Base-by-base conservation (phyloP, 1,139 yeast species). In the Petasospora rhodanensis region DNA sequence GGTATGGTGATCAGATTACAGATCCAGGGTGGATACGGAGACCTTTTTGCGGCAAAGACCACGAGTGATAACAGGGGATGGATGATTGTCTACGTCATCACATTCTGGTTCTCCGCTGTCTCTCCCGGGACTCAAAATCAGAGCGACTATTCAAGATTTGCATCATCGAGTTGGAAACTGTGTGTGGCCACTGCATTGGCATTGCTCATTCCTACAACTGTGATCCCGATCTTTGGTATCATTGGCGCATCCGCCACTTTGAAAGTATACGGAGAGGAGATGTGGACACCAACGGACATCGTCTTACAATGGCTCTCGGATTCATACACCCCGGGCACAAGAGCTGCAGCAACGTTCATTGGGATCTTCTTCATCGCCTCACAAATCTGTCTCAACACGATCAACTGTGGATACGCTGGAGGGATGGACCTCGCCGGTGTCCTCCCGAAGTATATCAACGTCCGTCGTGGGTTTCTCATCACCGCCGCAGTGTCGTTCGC, bases 81-180 rank as follows among this genome's bases (percentile, higher is more conserved):
- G 65, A 60, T 58, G 16, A 66, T 70, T 63, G 58, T 67, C 15
- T 60, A 60, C 34, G 56, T 63, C 43, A 59, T 67, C 18, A 64
- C 66, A 5, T 55, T 63, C 28, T 64, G 71, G 65, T 64, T 64
- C 35, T 69, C 71, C 37, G 54, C 65, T 10, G 73, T 67, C 17
- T 67, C 65, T 24, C 63, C 64, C 12, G 64, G 64, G 9, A 54
- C 62, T 14, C 54, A 53, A 61, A 56, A 55, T 26, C 54, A 53
- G 29, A 49, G 59, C 23, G 63, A 59, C 49, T 53, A 57, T 37
- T 49, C 62, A n/a, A n/a, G n/a, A n/a, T n/a, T n/a, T n/a, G n/a
- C n/a, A n/a, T 7, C 64, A 54, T 43, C 52, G 57, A 40, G 57
- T 3, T 47, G 40, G 16, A 40, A 43, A 14, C 51, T 54, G 28